A percentile compares a stretch with the other conserved stretches of the same genome.
Evolutionary conservation across 306 rosid genomes (phyloP).

Genomic region (Trifolium pratense): DNA sequence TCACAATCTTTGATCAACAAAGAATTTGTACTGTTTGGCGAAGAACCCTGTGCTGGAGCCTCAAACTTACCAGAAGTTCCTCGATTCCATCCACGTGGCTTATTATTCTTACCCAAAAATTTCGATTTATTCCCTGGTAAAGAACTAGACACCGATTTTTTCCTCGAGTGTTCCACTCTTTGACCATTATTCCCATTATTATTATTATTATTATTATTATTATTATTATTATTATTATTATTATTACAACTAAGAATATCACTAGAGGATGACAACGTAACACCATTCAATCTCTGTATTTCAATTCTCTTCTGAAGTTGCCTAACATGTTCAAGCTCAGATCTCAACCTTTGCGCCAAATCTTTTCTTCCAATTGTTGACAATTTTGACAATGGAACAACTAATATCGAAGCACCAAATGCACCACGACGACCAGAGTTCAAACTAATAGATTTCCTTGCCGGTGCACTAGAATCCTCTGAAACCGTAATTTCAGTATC

Average conservation of each 20-base stretch:
- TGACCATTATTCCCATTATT: slow-evolving; percentile 58
- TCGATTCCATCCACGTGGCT: slow-evolving; percentile 57
- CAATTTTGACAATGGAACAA: slow-evolving; percentile 64
- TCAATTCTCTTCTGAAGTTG: slow-evolving; percentile 67
- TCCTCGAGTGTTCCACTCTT: slow-evolving; percentile 45
- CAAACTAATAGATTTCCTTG: slow-evolving; percentile 67
- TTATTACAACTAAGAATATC: slow-evolving; percentile 75
- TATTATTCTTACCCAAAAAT: slow-evolving; percentile 39
- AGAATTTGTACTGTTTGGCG: slow-evolving; percentile 48
- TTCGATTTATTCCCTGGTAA: slow-evolving; percentile 46
- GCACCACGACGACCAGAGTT: slow-evolving; percentile 48
- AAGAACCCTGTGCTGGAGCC: slow-evolving; percentile 43
- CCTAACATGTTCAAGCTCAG: slow-evolving; percentile 71
- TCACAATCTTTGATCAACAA: slow-evolving; percentile 80
- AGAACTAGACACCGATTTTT: slow-evolving; percentile 47
- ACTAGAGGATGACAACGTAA: slow-evolving; percentile 72
- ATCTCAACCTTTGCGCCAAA: slow-evolving; percentile 54
- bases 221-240: slow-evolving; percentile 64
- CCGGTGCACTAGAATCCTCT: slow-evolving; percentile 65
- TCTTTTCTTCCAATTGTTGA: slow-evolving; percentile 56
- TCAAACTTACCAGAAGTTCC: slow-evolving; percentile 62
- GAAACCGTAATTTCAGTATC: slow-evolving; percentile 74
- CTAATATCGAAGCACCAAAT: slow-evolving; percentile 54
- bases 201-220: slow-evolving; percentile 64
- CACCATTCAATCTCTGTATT: slow-evolving; percentile 55